phyloP scores from a whole-genome alignment of 805 yeast species.

The Spathaspora girioi region DNA sequence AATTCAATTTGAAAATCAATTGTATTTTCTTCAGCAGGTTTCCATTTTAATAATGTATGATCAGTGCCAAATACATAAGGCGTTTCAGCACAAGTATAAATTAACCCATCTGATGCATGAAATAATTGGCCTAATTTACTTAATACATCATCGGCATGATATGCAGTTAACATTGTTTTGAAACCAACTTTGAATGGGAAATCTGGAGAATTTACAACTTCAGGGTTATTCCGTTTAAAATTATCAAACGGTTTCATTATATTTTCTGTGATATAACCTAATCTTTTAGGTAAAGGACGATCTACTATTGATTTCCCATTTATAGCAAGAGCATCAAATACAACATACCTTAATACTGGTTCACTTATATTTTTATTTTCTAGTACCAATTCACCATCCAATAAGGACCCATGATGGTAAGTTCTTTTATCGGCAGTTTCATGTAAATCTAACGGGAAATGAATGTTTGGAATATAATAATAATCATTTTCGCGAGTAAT shows the following conservation, averaged over 20 bases:
- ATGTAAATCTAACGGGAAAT: conserved; percentile 61
- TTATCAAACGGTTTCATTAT: conserved; percentile 80
- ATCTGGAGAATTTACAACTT: conserved; percentile 53
- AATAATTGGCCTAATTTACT: conserved; percentile 67
- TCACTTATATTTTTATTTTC: conserved; percentile 59
- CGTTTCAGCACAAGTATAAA: conserved; percentile 85
- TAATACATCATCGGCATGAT: conserved; percentile 72
- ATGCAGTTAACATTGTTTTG: conserved; percentile 84
- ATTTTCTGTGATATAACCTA: conserved; percentile 80
- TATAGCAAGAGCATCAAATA: conserved; percentile 87
- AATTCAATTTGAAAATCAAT: conserved; percentile 78
- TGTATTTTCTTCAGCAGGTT: conserved; percentile 93
- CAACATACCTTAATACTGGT: conserved; percentile 61
- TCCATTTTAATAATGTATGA: conserved; percentile 85
- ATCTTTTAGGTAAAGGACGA: conserved; percentile 71
- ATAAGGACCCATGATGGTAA: conserved; percentile 80
- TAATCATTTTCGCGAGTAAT: conserved; percentile 89
- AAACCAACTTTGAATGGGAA: conserved; percentile 86
- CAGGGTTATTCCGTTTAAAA: conserved; percentile 66
- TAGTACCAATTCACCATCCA: conserved; percentile 91
- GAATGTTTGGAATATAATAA: conserved; percentile 75
- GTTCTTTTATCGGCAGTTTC: conserved; percentile 46
- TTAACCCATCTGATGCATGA: conserved; percentile 90
- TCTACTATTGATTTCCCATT: conserved; percentile 70
- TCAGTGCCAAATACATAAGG: conserved; percentile 92